Evolutionary conservation across 139 green algal genomes (phyloP).

Genomic region (Chlamydomonas applanata): DNA sequence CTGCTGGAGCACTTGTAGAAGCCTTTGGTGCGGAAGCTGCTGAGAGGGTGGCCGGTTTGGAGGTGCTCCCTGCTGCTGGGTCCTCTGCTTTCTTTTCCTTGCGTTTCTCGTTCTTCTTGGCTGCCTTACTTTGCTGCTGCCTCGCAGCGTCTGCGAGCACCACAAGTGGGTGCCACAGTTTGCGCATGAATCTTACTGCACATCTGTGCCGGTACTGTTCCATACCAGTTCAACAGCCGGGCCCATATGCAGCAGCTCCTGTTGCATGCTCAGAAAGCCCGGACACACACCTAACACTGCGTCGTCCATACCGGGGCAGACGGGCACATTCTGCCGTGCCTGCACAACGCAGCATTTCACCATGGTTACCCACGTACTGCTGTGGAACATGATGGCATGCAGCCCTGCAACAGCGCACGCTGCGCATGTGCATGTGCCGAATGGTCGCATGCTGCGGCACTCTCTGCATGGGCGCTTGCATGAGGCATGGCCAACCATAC

Average conservation of each 20-base stretch:
- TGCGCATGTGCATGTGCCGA: too few species aligned
- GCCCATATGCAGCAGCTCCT: too few species aligned
- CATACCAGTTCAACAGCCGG: too few species aligned
- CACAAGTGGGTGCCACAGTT: too few species aligned
- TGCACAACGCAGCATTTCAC: neutral
- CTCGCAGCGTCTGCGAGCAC: neutral
- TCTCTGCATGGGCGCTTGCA: too few species aligned
- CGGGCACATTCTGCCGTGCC: slow-evolving; percentile 2
- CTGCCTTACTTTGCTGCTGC: neutral
- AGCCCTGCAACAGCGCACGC: too few species aligned
- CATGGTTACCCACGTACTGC: too few species aligned
- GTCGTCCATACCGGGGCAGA: slow-evolving; percentile 1
- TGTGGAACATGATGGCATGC: too few species aligned
- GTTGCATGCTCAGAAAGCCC: neutral
- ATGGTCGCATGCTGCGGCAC: neutral
- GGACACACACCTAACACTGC: neutral
- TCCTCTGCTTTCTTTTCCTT: slow-evolving; percentile 9
- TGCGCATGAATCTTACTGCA: too few species aligned
- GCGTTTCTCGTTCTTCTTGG: slow-evolving; percentile 13
- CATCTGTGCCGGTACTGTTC: too few species aligned
- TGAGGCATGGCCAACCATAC: too few species aligned
- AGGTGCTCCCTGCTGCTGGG: neutral
- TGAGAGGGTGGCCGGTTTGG: neutral
- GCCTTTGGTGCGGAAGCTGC: neutral
- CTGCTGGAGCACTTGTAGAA: neutral